Evolutionary conservation across 2,329 filamentous ascomycete genomes (phyloP).

Genomic region (Curvularia hawaiiensis): DNA sequence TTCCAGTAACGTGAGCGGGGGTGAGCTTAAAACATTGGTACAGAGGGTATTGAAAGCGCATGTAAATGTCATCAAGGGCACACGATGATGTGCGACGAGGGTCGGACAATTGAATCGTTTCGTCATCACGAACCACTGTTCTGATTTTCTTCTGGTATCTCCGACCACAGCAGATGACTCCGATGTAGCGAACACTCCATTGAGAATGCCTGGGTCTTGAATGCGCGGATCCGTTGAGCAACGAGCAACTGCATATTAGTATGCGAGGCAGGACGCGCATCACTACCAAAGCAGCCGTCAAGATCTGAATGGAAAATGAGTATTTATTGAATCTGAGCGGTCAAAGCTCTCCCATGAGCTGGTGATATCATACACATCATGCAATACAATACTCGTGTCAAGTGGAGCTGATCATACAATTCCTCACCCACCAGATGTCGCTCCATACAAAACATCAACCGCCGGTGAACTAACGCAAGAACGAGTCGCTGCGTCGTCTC

Average conservation of each 20-base stretch:
- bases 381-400: slow-evolving; percentile 17
- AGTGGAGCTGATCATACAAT: slow-evolving; percentile 9
- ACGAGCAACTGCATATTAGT: too few species aligned
- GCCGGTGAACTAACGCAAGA: slow-evolving; percentile 1
- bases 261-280: background rate
- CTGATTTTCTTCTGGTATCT: background rate
- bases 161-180: background rate
- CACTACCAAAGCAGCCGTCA: background rate
- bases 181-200: too few species aligned
- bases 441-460: background rate
- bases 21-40: background rate
- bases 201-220: too few species aligned
- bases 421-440: background rate
- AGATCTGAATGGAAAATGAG: background rate
- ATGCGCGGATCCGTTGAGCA: too few species aligned
- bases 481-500: slow-evolving; percentile 7
- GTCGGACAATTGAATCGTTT: background rate
- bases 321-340: background rate
- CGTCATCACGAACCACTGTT: background rate
- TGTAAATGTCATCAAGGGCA: background rate
- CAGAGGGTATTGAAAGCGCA: background rate
- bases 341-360: background rate
- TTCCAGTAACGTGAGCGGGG: slow-evolving; percentile 3
- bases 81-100: background rate
- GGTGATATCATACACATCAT: slow-evolving; percentile 3